Base-by-base conservation (phyloP, 2,329 filamentous ascomycete species). In the Monosporascus ibericus region DNA sequence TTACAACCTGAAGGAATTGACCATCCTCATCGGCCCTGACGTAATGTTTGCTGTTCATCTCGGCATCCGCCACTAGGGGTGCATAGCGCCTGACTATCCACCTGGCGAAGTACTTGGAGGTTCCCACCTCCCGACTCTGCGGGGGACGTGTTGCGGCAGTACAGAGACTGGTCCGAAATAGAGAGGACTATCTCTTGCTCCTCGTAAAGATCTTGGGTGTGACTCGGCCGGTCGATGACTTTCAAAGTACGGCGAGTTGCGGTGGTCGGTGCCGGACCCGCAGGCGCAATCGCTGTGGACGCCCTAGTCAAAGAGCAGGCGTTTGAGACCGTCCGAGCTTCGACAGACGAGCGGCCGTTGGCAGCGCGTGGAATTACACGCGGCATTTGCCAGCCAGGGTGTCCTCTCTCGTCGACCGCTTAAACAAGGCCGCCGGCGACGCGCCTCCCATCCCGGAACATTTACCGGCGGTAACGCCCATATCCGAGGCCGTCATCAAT, bases 251-350 rank as follows among this genome's bases (percentile, higher is more conserved):
- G 58, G n/a, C 57, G 67, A 15, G 73, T 84, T 6, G 81, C 80
- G 36, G 73, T 84, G 3, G 80, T 84, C 55, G 80, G 81, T 11
- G 73, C 80, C 1, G 80, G 81, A 2, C 81, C 81, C 1, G 71
- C 78, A 1, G 81, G 81, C 2, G 78, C 78, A 18, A 82, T 83
- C 54, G 66, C 79, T 1, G 74, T 81, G 3, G 79, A 84, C 67
- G 79, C 80, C 3, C 63, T 84, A 42, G 74, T 72, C 18, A 74
- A 78, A 61, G 81, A 85, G 62, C 70, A 78, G 51, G 62, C 66
- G 2, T 85, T 84, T 56, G 76, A 82, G 48, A 66, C 69, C 24
- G 24, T 25, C 24, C 24, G 24, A 6, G 5, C 24, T 25, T 25
- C 24, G 24, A 25, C 6, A 25, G 24, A 25, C 6, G 24, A 25